Conservation (phyloP, 2,329 filamentous ascomycete genomes). For the Alternaria sp. region DNA sequence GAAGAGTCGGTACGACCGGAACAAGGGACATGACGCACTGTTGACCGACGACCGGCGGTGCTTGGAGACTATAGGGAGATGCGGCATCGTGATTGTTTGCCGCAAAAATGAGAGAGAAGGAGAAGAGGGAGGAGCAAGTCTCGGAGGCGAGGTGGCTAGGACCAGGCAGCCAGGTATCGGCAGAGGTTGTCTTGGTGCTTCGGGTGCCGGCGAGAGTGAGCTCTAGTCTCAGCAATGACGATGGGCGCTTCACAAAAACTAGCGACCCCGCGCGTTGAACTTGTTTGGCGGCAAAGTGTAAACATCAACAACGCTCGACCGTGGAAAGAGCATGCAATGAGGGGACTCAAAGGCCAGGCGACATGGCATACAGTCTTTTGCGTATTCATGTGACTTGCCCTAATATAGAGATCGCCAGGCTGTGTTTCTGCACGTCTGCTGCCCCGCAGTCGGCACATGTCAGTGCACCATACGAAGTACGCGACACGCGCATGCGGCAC, state of each 20-base stretch:
- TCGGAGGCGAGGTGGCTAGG: neutral
- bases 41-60: constrained; percentile 37
- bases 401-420: constrained; percentile 10
- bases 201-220: constrained; percentile 25
- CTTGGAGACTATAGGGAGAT: constrained; percentile 34
- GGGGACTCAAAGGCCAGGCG: neutral
- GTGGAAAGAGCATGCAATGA: neutral
- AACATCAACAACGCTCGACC: constrained; percentile 11
- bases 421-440: constrained; percentile 7
- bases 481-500: constrained; percentile 21
- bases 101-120: neutral
- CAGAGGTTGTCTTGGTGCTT: constrained; percentile 24
- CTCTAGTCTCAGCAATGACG: constrained; percentile 35
- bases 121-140: neutral
- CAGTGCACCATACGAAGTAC: constrained; percentile 10
- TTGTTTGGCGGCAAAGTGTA: constrained; percentile 12
- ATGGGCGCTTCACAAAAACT: constrained; percentile 33
- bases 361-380: constrained; percentile 10
- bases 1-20: constrained; percentile 14
- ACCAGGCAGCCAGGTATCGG: constrained; percentile 19
- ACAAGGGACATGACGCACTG: constrained; percentile 35
- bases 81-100: constrained; percentile 47
- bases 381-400: constrained; percentile 11
- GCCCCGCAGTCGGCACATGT: constrained; percentile 19
- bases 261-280: constrained; percentile 31